Conservation (phyloP, 2,329 filamentous ascomycete species). For the Akanthomyces muscarius region DNA sequence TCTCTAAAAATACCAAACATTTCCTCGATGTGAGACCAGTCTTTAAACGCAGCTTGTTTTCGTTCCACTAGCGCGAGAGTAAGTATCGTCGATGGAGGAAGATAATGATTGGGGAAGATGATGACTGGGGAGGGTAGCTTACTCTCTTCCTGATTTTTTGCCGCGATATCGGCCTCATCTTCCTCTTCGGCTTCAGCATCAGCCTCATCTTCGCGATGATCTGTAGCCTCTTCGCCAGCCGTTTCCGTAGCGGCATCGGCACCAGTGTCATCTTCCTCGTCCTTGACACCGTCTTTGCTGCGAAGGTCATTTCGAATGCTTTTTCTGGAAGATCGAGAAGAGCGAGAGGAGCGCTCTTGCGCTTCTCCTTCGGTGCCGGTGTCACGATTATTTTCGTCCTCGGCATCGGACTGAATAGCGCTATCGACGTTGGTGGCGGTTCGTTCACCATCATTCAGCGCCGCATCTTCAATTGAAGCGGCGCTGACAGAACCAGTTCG, state of each 20-base stretch:
- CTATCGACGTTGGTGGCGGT: constrained; percentile 33
- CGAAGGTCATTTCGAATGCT: constrained; percentile 40
- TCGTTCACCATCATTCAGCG: constrained; percentile 35
- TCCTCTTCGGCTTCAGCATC: constrained; percentile 48
- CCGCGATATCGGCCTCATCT: constrained; percentile 52
- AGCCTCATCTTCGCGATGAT: constrained; percentile 32
- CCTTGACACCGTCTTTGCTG: constrained; percentile 30
- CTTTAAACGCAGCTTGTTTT: constrained; percentile 75
- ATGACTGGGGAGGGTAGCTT: constrained; percentile 27
- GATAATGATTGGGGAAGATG: neutral
- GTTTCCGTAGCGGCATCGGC: constrained; percentile 24
- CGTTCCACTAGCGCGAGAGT: constrained; percentile 56
- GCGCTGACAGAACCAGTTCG: constrained; percentile 46
- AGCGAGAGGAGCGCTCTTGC: constrained; percentile 31
- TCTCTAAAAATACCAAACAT: constrained; percentile 85
- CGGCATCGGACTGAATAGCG: constrained; percentile 40
- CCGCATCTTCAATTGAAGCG: constrained; percentile 33
- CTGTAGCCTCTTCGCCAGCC: constrained; percentile 31
- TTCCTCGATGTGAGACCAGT: constrained; percentile 76
- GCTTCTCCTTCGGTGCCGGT: constrained; percentile 29
- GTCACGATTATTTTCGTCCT: constrained; percentile 40
- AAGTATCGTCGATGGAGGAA: constrained; percentile 22
- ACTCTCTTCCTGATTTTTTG: constrained; percentile 63
- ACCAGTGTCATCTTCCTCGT: constrained; percentile 20
- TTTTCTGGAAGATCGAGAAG: constrained; percentile 35